Conservation (phyloP, 257 asterid genomes). For the Fraxinus anomala region DNA sequence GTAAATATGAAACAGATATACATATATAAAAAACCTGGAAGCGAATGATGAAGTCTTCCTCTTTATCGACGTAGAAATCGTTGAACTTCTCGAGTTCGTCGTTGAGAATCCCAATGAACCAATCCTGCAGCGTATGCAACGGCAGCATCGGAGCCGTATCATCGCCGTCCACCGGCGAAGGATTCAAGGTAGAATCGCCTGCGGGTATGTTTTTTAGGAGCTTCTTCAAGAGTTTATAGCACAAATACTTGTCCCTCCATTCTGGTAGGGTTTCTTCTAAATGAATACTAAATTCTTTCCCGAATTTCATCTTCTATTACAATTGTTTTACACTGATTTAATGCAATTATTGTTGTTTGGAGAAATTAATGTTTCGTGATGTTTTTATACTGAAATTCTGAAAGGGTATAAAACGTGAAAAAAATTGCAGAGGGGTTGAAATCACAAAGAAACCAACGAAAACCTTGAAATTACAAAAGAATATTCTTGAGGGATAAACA, state of each 20-base stretch:
- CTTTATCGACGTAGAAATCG: slow-evolving; percentile 95
- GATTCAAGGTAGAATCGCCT: slow-evolving; percentile 31
- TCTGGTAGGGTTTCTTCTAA: slow-evolving; percentile 81
- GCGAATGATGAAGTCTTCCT: slow-evolving; percentile 84
- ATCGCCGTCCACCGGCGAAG: slow-evolving; percentile 23
- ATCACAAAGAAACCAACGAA: slow-evolving; percentile 15
- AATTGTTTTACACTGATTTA: neutral
- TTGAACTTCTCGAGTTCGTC: slow-evolving; percentile 85
- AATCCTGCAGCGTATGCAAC: slow-evolving; percentile 52
- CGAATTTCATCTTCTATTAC: slow-evolving; percentile 65
- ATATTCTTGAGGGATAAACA: slow-evolving; percentile 22
- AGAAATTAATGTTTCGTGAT: neutral
- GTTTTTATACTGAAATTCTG: neutral
- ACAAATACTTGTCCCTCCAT: slow-evolving; percentile 85
- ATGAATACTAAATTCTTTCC: slow-evolving; percentile 71
- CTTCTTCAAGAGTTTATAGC: slow-evolving; percentile 84
- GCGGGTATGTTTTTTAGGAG: slow-evolving; percentile 62
- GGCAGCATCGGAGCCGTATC: slow-evolving; percentile 23
- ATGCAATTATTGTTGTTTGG: neutral
- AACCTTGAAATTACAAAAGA: slow-evolving; percentile 19
- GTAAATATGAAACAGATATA: too few relatives aligned
- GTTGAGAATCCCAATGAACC: slow-evolving; percentile 68
- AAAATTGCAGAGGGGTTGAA: neutral
- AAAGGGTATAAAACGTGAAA: neutral
- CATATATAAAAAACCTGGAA: slow-evolving; percentile 53